phyloP scores from a whole-genome alignment of 139 green algal genomes.

The Tetratostichococcus sp. region DNA sequence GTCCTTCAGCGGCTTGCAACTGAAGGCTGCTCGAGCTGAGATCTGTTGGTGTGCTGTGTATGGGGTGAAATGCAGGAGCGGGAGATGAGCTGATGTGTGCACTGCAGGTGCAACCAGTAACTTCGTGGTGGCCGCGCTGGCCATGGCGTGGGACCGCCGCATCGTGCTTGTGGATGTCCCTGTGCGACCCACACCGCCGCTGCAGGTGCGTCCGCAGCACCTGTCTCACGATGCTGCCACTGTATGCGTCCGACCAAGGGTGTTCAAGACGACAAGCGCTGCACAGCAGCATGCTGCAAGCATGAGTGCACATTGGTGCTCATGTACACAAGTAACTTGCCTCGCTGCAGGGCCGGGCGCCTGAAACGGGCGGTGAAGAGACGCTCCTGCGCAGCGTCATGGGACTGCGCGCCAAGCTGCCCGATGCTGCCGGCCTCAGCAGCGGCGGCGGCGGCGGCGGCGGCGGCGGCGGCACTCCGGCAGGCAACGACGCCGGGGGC shows the following conservation, averaged over 20 bases:
- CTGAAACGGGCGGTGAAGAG: not conserved
- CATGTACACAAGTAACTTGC: too few relatives aligned
- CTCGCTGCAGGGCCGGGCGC: not conserved
- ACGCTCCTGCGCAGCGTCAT: not conserved
- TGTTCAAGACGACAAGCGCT: too few relatives aligned
- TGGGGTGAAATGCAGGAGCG: too few relatives aligned
- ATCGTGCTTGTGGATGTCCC: constrained; percentile 19
- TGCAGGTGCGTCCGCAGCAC: not conserved
- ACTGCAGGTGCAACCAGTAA: not conserved
- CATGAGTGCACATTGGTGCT: too few relatives aligned
- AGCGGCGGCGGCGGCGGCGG: too few relatives aligned
- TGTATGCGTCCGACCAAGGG: too few relatives aligned
- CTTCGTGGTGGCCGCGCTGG: not conserved
- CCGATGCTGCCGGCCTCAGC: not conserved
- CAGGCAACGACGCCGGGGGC: too few relatives aligned
- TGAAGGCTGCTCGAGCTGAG: too few relatives aligned
- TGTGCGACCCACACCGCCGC: not conserved
- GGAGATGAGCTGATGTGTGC: not conserved
- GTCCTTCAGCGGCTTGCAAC: too few relatives aligned
- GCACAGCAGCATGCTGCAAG: too few relatives aligned
- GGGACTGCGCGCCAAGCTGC: not conserved
- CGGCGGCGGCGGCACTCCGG: not conserved
- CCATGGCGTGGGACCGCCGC: constrained; percentile 6
- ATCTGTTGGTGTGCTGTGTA: not conserved
- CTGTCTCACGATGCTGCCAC: not conserved